These are phyloP conservation scores for Globisporangium paroecandrum DNA, from an alignment of 352 stramenopile genomes.

Conservation along the genomic window DNA sequence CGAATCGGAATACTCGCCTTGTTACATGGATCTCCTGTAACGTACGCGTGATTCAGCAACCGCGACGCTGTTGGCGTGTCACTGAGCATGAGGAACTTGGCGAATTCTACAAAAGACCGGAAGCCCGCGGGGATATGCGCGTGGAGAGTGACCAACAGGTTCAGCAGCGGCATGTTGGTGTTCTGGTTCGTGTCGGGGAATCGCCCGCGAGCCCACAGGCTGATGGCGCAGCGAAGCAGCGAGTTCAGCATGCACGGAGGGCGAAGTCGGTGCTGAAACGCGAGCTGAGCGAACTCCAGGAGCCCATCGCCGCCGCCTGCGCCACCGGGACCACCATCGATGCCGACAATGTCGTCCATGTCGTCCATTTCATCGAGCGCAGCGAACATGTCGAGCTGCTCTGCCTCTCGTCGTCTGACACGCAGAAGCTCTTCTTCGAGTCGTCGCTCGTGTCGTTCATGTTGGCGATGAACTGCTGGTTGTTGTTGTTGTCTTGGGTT, in stretches of 20 bases:
- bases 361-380: slow-evolving; percentile 15
- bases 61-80: slow-evolving; percentile 32
- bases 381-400: slow-evolving; percentile 14
- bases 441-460: neutral
- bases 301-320: neutral
- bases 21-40: slow-evolving; percentile 14
- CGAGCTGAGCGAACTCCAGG: slow-evolving; percentile 1
- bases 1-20: slow-evolving; percentile 6
- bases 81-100: slow-evolving; percentile 47
- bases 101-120: slow-evolving; percentile 65
- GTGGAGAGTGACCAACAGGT: slow-evolving; percentile 32
- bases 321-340: neutral
- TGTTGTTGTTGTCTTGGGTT: neutral
- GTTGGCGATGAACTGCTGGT: neutral
- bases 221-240: slow-evolving; percentile 39
- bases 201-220: slow-evolving; percentile 36
- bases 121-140: slow-evolving; percentile 35
- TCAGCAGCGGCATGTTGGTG: slow-evolving; percentile 28
- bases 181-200: slow-evolving; percentile 27
- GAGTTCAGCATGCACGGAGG: slow-evolving; percentile 22
- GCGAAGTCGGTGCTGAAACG: slow-evolving; percentile 9
- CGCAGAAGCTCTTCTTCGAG: slow-evolving; percentile 18
- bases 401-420: slow-evolving; percentile 13
- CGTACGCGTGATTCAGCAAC: slow-evolving; percentile 55
- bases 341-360: neutral